phyloP scores from a whole-genome alignment of 331 rosid genomes.

The Ulmus americana region DNA sequence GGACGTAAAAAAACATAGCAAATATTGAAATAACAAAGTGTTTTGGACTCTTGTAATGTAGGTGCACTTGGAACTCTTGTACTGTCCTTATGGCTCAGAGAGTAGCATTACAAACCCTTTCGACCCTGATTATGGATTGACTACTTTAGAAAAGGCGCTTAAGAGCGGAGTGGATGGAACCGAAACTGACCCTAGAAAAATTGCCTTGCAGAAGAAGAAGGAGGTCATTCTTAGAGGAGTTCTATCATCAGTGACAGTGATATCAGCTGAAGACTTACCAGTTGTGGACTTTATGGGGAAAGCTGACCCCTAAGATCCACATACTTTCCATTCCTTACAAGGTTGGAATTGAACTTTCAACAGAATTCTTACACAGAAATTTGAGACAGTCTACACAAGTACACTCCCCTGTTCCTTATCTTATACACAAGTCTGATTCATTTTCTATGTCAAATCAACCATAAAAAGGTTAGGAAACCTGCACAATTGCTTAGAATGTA shows the following conservation, averaged over 20 bases:
- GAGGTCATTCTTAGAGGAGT: slow-evolving; percentile 80
- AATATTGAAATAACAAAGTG: background rate
- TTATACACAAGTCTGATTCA: background rate
- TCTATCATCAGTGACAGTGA: slow-evolving; percentile 75
- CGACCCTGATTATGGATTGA: slow-evolving; percentile 51
- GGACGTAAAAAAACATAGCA: too few species aligned
- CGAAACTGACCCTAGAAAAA: slow-evolving; percentile 27
- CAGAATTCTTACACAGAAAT: background rate
- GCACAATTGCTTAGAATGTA: too few species aligned
- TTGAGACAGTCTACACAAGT: too few species aligned
- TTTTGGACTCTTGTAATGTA: slow-evolving; percentile 1
- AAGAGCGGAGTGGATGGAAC: slow-evolving; percentile 30
- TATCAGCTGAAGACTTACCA: slow-evolving; percentile 89
- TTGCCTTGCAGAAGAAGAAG: slow-evolving; percentile 44
- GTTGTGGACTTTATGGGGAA: slow-evolving; percentile 78
- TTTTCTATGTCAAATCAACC: too few species aligned
- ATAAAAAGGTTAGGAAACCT: too few species aligned
- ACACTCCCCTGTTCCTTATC: background rate
- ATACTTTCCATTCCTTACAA: background rate
- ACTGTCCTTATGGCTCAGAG: slow-evolving; percentile 64
- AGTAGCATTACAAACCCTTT: slow-evolving; percentile 46
- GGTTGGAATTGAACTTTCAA: background rate
- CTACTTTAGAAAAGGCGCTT: slow-evolving; percentile 65
- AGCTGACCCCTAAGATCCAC: slow-evolving; percentile 59
- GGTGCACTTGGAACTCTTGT: slow-evolving; percentile 95